Base-by-base conservation (phyloP, 2,329 filamentous ascomycete species). In the Sarocladiaceae sp. region DNA sequence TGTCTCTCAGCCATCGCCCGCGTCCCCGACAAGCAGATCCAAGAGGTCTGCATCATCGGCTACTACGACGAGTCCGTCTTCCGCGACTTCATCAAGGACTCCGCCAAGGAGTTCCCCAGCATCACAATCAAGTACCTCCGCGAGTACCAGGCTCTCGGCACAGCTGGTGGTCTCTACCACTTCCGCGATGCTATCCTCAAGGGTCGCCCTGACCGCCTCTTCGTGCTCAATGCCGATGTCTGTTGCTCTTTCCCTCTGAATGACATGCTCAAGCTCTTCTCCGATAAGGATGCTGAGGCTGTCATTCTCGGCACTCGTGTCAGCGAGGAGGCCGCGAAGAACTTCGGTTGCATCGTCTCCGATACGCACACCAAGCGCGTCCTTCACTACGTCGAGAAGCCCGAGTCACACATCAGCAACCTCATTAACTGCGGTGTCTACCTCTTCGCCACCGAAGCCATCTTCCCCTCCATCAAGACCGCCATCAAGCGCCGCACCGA, bases 401-500 rank as follows among this genome's bases (percentile, higher is more conserved):
- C 94, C 59, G 93, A 99, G 72, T 91, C 88, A 52, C 89, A 96
- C 72, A 97, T 99, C 72, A 95, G 89, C 66, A 97, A 97, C 76
- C 80, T 99, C 60, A 99, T 99, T 80, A 99, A 97, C 79, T 97
- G 94, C 71, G 94, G 94, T 63, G 92, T 99, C 64, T 99, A 97
- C 76, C 89, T 97, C 63, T 99, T 99, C 73, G 83, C 88, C 58
- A 94, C 92, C 57, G 91, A 97, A 61, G 90, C 87, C 70, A 96
- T 97, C 75, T 97, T 97, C 82, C 93, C 93, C 58, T 89, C 90
- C 60, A 97, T 99, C 70, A 87, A 87, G 67, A 90, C 81, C 60
- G 92, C 93, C 62, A 97, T 97, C 75, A 97, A 97, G 80, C 90
- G 91, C 64, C 90, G 93, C 69, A 87, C 89, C 62, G 90, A 96